These are phyloP conservation scores for Lepidium campestre DNA, from an alignment of 441 rosid genomes.

Conservation along the genomic window DNA sequence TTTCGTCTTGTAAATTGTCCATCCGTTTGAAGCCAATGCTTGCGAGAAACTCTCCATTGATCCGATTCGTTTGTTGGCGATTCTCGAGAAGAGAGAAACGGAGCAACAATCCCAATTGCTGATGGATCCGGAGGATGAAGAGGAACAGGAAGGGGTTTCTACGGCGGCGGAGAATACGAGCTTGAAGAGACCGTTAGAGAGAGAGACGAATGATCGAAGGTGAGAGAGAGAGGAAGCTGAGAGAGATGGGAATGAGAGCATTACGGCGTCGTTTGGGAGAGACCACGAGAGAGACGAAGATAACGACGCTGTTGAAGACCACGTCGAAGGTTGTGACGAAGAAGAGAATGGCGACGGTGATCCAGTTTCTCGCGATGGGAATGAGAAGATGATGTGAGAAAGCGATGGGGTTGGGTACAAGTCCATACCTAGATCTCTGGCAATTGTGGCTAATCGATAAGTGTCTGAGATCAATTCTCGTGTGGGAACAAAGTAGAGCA, in stretches of 20 bases:
- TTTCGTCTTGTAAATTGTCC: constrained; percentile 63
- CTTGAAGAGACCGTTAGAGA: constrained; percentile 59
- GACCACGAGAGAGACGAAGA: constrained; percentile 44
- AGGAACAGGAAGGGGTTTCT: background rate
- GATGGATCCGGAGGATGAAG: background rate
- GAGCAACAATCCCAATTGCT: constrained; percentile 72
- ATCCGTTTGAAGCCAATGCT: constrained; percentile 53
- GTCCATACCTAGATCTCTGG: constrained; percentile 71
- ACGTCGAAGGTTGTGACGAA: constrained; percentile 36
- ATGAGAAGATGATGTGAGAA: constrained; percentile 72
- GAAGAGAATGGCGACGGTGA: constrained; percentile 36
- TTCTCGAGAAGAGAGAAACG: constrained; percentile 44
- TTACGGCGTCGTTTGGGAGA: constrained; percentile 48
- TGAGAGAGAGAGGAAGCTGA: constrained; percentile 43
- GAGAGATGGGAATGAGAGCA: constrained; percentile 58
- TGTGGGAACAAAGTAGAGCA: constrained; percentile 51
- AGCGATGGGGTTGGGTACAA: constrained; percentile 61
- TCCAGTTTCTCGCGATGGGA: constrained; percentile 28
- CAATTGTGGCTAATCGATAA: constrained; percentile 47
- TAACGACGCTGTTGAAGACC: constrained; percentile 27
- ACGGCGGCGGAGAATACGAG: constrained; percentile 34
- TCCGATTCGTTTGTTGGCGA: constrained; percentile 38
- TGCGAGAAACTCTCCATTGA: constrained; percentile 58
- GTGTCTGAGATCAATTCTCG: constrained; percentile 50
- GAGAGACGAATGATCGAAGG: constrained; percentile 56